Conservation (phyloP, 371 early-diverging fungal species). For the Smittium culicis region DNA sequence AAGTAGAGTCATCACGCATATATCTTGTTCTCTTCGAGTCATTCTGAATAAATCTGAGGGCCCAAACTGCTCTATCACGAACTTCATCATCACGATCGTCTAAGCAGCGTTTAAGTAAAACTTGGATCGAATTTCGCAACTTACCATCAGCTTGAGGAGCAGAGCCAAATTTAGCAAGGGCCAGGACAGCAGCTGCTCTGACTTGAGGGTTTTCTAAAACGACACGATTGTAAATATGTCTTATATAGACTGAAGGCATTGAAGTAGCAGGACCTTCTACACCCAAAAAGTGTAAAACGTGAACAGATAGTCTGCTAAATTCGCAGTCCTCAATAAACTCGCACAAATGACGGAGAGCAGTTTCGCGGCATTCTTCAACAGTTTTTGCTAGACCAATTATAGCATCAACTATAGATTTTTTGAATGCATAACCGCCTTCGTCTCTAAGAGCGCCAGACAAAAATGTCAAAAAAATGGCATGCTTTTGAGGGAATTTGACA, state of each 20-base stretch:
- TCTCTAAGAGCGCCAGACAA: constrained; percentile 84
- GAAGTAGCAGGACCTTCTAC: constrained; percentile 83
- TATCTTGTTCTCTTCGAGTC: constrained; percentile 42
- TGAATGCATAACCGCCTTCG: constrained; percentile 95
- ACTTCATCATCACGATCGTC: constrained; percentile 97
- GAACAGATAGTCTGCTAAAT: constrained; percentile 89
- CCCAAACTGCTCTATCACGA: constrained; percentile 89
- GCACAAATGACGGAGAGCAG: constrained; percentile 86
- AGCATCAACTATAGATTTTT: constrained; percentile 89
- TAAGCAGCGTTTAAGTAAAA: constrained; percentile 79
- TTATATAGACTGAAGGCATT: constrained; percentile 86
- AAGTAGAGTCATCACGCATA: constrained; percentile 62
- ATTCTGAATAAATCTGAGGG: constrained; percentile 59
- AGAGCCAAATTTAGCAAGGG: constrained; percentile 82
- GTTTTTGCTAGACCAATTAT: constrained; percentile 88
- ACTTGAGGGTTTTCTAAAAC: constrained; percentile 93
- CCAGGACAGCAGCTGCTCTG: constrained; percentile 92
- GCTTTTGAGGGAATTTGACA: constrained; percentile 93
- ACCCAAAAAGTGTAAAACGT: constrained; percentile 86
- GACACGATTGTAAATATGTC: constrained; percentile 96
- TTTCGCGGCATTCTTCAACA: constrained; percentile 85
- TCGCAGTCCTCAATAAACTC: constrained; percentile 99
- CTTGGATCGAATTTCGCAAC: constrained; percentile 63
- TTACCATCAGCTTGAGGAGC: constrained; percentile 55
- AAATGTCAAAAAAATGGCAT: constrained; percentile 81